Percentiles rank a stretch among this genome's conserved stretches.
These are phyloP conservation scores for Psilocybe sp. DNA, from an alignment of 768 basidiomycete genomes.

Conservation along the genomic window DNA sequence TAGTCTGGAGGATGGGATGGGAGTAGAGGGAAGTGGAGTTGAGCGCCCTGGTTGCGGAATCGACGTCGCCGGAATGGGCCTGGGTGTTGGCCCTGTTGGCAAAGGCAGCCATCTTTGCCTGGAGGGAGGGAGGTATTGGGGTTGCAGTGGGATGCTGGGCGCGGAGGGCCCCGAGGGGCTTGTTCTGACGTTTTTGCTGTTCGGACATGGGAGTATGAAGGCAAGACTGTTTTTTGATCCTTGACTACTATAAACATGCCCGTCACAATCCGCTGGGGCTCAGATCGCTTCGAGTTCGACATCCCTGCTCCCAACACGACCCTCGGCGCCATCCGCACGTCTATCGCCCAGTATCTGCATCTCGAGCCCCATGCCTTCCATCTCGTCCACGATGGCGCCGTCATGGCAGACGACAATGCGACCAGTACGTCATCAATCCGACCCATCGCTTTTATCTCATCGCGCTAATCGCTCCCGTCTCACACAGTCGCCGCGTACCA, in stretches of 20 bases:
- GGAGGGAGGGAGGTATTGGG: constrained; percentile 84
- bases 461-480: constrained; percentile 4
- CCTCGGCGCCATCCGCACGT: constrained; percentile 53
- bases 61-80: constrained; percentile 27
- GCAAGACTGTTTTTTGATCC: constrained; percentile 14
- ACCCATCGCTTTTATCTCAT: constrained; percentile 8
- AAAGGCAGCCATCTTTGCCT: constrained; percentile 93
- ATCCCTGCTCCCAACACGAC: constrained; percentile 60
- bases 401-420: constrained; percentile 81
- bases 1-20: constrained; percentile 14
- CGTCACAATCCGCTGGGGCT: constrained; percentile 45
- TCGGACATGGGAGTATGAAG: constrained; percentile 22
- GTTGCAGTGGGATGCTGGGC: constrained; percentile 40
- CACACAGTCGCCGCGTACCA: constrained; percentile 69
- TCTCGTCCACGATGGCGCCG: constrained; percentile 85
- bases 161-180: constrained; percentile 42
- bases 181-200: constrained; percentile 15
- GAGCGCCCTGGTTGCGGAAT: constrained; percentile 38
- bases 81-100: constrained; percentile 15
- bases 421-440: constrained; percentile 42
- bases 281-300: constrained; percentile 38
- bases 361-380: constrained; percentile 73
- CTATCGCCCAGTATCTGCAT: constrained; percentile 72
- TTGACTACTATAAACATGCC: constrained; percentile 32
- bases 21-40: constrained; percentile 29